Base-by-base conservation (phyloP, 176 grass and related monocot genomes). In the Triticum timopheevii region DNA sequence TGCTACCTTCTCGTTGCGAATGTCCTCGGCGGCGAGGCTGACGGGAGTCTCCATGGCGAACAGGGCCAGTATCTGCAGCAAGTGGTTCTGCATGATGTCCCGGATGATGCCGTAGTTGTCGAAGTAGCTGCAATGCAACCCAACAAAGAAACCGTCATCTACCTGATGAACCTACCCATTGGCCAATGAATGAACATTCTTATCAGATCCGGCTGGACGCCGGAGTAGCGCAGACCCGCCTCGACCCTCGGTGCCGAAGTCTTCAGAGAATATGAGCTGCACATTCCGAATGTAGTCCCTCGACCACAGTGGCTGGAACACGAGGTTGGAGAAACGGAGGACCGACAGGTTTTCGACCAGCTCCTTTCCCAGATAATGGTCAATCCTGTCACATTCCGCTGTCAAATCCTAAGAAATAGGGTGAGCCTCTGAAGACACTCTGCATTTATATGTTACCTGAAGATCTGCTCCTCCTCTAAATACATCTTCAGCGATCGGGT, bases 11-110 rank as follows among this genome's bases (percentile, higher is more conserved):
- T 98, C 96, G 70, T 98, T 98, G 78, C 96, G 96, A 56, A 95
- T 98, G 82, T 98, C 93, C 80, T 98, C 96, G 9, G 91, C 96
- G 63, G 89, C 93, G 7, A 98, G 87, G 75, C 93, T 98, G 45
- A 98, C 96, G 24, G 93, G 96, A 31, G 96, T 98, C 67, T 98
- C 96, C 96, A 98, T 98, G 20, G 96, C 96, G 69, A 98, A 98
- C 61, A 98, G 89, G 8, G 96, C 96, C 69, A 95, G 82, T 70
- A 98, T 98, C 87, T 98, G 96, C 65, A 98, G 63, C 82, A 98
- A 82, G 85, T 98, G 96, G 84, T 98, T 98, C 85, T 98, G 96
- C 93, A 98, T 98, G 85, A 98, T 98, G 86, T 98, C 96, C 22
- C 96, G 84, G 80, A 98, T 95, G 90, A 98, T 95, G 40, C 96